A percentile compares a stretch with the other conserved stretches of the same genome.
Conservation (phyloP, 495 filamentous ascomycete species). For the Poronia punctata region DNA sequence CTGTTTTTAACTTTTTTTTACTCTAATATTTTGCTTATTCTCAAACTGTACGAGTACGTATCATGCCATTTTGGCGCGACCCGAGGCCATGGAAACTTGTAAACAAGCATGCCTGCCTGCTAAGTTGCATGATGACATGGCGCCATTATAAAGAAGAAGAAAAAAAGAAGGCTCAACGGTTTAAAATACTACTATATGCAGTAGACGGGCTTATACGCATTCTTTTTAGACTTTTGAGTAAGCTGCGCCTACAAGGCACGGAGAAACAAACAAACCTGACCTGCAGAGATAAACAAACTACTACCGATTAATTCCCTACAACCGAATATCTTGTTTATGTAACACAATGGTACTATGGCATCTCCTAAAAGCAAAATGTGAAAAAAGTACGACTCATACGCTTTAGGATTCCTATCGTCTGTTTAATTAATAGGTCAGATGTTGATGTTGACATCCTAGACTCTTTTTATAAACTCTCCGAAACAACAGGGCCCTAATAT, state of each 20-base stretch:
- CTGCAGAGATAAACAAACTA: not conserved
- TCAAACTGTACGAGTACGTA: not conserved
- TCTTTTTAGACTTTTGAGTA: constrained; percentile 2
- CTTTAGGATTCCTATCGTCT: constrained; percentile 1
- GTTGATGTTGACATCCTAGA: constrained; percentile 9
- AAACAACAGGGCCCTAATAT: too few species aligned
- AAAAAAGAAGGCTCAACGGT: not conserved
- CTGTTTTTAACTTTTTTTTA: too few species aligned
- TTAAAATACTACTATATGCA: not conserved
- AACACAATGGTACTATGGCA: not conserved
- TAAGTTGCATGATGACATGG: too few species aligned
- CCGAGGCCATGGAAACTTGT: constrained; percentile 1
- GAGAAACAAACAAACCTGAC: not conserved
- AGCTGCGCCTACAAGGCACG: too few species aligned
- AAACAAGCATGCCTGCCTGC: not conserved
- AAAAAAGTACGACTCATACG: constrained; percentile 4
- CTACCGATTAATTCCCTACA: not conserved
- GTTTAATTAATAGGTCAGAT: constrained; percentile 1
- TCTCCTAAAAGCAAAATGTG: constrained; percentile 1
- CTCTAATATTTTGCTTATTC: not conserved
- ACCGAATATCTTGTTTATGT: not conserved
- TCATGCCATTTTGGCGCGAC: not conserved
- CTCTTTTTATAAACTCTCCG: not conserved
- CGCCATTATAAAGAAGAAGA: too few species aligned
- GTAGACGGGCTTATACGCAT: not conserved